A percentile compares a stretch with the other conserved stretches of the same genome.
These are phyloP conservation scores for Dalechampia spathulata DNA, from an alignment of 441 rosid genomes.

Conservation along the genomic window DNA sequence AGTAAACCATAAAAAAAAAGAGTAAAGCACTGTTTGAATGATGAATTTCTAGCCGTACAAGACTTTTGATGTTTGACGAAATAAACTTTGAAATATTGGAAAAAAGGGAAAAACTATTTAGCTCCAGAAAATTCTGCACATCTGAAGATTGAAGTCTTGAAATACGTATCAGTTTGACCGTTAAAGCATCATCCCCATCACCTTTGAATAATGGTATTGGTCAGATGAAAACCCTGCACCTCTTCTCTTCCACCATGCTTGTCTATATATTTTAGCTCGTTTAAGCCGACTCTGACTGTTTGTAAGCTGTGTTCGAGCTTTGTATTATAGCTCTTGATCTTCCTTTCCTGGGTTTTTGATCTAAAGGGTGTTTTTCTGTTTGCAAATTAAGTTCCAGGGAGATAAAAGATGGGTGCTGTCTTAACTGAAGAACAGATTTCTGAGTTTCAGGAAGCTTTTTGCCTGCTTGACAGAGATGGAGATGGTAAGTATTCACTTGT, in stretches of 20 bases:
- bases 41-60: neutral
- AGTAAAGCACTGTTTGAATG: neutral
- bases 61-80: neutral
- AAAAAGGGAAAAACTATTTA: neutral
- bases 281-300: too few species aligned
- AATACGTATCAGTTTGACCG: neutral
- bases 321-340: too few species aligned
- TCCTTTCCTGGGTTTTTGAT: too few species aligned
- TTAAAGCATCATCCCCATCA: neutral
- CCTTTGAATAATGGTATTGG: neutral
- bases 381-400: too few species aligned
- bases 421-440: constrained; percentile 39
- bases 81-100: neutral
- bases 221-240: too few species aligned
- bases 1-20: too few species aligned
- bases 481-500: constrained; percentile 39
- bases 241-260: too few species aligned
- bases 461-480: constrained; percentile 66
- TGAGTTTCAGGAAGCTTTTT: constrained; percentile 61
- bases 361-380: too few species aligned
- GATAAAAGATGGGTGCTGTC: constrained; percentile 29
- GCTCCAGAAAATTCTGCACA: neutral
- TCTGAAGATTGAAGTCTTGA: neutral
- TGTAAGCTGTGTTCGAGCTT: too few species aligned
- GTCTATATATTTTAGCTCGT: too few species aligned